Base-by-base conservation (phyloP, 768 basidiomycete species). In the Nidularia pulvinata region DNA sequence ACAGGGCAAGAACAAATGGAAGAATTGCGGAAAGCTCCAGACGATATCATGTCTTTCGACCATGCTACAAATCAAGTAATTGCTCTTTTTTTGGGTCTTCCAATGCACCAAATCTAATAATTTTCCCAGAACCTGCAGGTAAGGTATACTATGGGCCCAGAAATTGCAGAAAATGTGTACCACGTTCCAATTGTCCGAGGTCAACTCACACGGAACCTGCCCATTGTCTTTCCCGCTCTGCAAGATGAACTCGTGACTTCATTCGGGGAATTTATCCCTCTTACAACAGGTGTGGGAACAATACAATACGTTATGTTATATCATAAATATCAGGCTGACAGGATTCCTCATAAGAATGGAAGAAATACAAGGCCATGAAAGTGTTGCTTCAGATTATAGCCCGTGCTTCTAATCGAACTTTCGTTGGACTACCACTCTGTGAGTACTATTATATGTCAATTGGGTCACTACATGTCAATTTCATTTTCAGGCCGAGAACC, bases 361-460 rank as follows among this genome's bases (percentile, higher is more conserved):
- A 57, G 5, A 61, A 57, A 2, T 53, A 72, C 2, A 56, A 62
- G 2, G 59, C 65, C 0, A 60, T 64, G 36, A 57, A 63, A 1
- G 68, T 66, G 3, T 59, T 70, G 25, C 66, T 65, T 62, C 52
- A 70, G 35, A 67, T 77, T 32, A 68, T 76, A 7, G 67, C 63
- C 49, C 59, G 76, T 30, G 67, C 71, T 13, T 73, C 66, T 57
- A 78, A 76, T 55, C 67, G 79, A 2, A 52, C 76, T 6, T 78
- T 80, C 53, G 73, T 82, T 43, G 79, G 78, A 1, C 56, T 74
- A 2, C 77, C 79, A 2, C 53, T 78, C 10, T 81, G 79, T 79
- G 48, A 48, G 71, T 60, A 22, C 33, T 37, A 19, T n/a, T 36
- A 9, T n/a, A n/a, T n/a, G n/a, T n/a, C n/a, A n/a, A n/a, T n/a